Conservation (phyloP, 805 yeast species). For the Ogataea degrootiae region DNA sequence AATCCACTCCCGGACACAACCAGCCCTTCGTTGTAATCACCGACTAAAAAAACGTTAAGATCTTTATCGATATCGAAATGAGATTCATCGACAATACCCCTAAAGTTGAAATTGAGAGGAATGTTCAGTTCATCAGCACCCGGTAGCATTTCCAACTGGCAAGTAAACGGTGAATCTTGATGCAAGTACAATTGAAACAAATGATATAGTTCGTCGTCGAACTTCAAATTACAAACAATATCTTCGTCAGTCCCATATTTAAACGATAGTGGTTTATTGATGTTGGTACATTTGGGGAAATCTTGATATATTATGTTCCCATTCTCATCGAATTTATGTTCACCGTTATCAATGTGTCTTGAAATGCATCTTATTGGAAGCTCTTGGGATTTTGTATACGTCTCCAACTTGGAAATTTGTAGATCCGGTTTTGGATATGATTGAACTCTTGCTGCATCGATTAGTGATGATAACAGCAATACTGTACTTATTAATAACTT, state of each 20-base stretch:
- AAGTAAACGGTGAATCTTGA: constrained; percentile 71
- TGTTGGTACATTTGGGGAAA: constrained; percentile 63
- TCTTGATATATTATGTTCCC: constrained; percentile 51
- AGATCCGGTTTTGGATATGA: constrained; percentile 24
- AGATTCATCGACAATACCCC: constrained; percentile 63
- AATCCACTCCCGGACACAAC: constrained; percentile 54
- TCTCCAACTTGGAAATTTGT: constrained; percentile 9
- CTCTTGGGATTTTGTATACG: constrained; percentile 33
- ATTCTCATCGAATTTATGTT: constrained; percentile 64
- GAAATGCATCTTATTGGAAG: constrained; percentile 56
- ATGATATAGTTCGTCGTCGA: constrained; percentile 65
- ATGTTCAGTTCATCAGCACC: constrained; percentile 38
- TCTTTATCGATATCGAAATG: constrained; percentile 63
- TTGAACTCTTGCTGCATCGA: constrained; percentile 13
- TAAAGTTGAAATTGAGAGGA: constrained; percentile 58
- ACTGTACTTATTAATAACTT: no score
- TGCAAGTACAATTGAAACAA: constrained; percentile 71
- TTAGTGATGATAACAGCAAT: no score
- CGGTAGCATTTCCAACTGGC: constrained; percentile 51
- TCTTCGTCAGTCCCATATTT: constrained; percentile 48
- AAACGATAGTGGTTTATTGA: constrained; percentile 54
- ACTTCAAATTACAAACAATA: constrained; percentile 53
- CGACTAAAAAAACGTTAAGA: constrained; percentile 47
- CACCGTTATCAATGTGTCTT: constrained; percentile 71
- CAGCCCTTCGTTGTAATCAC: constrained; percentile 21